A percentile compares a stretch with the other conserved stretches of the same genome.
These are phyloP conservation scores for Diutina catenulata DNA, from an alignment of 1,139 yeast genomes.

Conservation along the genomic window DNA sequence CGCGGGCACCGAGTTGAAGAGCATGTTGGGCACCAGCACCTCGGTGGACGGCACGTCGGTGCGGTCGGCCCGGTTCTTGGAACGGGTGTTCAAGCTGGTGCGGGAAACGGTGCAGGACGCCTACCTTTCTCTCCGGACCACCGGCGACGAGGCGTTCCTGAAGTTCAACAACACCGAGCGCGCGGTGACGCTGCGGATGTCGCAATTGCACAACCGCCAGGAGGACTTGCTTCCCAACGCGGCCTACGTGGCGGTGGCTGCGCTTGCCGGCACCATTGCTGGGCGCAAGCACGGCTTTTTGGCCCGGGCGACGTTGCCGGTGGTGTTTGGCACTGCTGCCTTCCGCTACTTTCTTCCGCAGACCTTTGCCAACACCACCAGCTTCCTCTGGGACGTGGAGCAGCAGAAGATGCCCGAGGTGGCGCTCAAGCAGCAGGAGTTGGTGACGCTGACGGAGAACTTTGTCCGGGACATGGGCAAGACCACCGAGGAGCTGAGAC, in stretches of 20 bases:
- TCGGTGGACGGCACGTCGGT: constrained; percentile 48
- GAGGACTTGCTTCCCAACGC: constrained; percentile 75
- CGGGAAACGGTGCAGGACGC: constrained; percentile 23
- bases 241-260: constrained; percentile 61
- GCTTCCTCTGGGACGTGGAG: constrained; percentile 58
- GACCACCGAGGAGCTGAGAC: constrained; percentile 25
- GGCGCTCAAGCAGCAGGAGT: constrained; percentile 50
- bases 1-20: constrained; percentile 25
- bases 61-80: constrained; percentile 38
- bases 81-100: constrained; percentile 33
- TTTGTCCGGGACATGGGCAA: constrained; percentile 31
- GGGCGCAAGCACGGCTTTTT: constrained; percentile 61
- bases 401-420: constrained; percentile 50
- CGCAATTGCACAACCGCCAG: constrained; percentile 54
- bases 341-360: constrained; percentile 69
- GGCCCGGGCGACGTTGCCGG: constrained; percentile 50
- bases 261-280: constrained; percentile 67
- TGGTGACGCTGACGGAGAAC: constrained; percentile 34
- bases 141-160: constrained; percentile 28
- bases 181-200: constrained; percentile 52
- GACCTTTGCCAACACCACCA: constrained; percentile 57
- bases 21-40: constrained; percentile 30
- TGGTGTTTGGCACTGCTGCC: constrained; percentile 54
- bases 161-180: constrained; percentile 52
- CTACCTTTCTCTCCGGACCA: constrained; percentile 12